phyloP scores from a whole-genome alignment of 2,329 filamentous ascomycete genomes.

The Neodidymelliopsis sp. region DNA sequence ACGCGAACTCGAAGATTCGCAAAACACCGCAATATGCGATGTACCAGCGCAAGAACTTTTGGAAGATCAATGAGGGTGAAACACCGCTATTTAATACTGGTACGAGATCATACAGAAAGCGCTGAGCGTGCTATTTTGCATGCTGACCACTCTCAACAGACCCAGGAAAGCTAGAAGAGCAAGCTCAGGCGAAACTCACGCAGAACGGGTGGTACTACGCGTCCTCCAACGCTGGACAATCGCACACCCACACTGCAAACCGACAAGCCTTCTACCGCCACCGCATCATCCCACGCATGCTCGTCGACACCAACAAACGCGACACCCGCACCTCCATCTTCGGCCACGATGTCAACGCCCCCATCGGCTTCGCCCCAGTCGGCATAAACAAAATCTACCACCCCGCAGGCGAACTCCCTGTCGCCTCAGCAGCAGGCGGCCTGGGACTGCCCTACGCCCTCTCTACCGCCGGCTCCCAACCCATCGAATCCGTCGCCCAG shows the following conservation, averaged over 20 bases:
- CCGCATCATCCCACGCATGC: constrained; percentile 67
- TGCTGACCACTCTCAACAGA: no score
- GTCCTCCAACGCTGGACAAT: constrained; percentile 64
- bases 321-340: constrained; percentile 67
- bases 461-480: constrained; percentile 63
- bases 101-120: no score
- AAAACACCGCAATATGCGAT: constrained; percentile 62
- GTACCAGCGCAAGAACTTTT: constrained; percentile 65
- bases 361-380: constrained; percentile 70
- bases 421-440: constrained; percentile 67
- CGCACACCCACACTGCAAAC: constrained; percentile 63
- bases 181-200: constrained; percentile 63
- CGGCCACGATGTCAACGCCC: constrained; percentile 65
- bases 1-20: constrained; percentile 59
- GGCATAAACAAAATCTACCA: constrained; percentile 73
- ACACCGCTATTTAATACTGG: constrained; percentile 62
- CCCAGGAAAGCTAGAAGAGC: constrained; percentile 65
- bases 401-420: constrained; percentile 63
- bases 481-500: constrained; percentile 65
- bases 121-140: no score
- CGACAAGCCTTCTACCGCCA: constrained; percentile 70
- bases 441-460: constrained; percentile 67
- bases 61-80: constrained; percentile 60
- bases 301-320: constrained; percentile 66
- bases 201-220: constrained; percentile 67